These are phyloP conservation scores for Neurospora sp. DNA, from an alignment of 495 filamentous ascomycete species.

Conservation along the genomic window DNA sequence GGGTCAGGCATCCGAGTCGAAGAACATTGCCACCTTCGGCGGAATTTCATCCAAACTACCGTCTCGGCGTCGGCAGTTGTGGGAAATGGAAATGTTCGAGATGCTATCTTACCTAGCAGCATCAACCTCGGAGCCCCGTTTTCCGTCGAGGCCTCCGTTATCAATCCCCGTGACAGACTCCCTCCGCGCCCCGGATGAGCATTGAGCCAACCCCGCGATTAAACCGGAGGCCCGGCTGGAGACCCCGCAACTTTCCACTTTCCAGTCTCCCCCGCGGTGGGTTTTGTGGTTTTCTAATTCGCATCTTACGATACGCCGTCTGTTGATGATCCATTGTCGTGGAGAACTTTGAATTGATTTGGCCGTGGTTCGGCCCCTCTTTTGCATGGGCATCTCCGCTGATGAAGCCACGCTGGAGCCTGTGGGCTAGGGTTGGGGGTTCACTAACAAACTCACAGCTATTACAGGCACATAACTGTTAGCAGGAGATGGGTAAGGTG, in stretches of 20 bases:
- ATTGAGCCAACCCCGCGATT: not conserved
- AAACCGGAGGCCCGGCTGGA: not conserved
- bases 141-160: not conserved
- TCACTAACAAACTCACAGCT: not conserved
- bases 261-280: not conserved
- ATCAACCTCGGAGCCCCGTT: not conserved
- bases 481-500: not conserved
- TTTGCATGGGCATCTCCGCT: not conserved
- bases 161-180: not conserved
- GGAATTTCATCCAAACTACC: not conserved
- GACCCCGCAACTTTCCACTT: not conserved
- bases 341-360: not conserved
- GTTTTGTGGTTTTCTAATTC: not conserved
- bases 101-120: not conserved
- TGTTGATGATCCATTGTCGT: not conserved
- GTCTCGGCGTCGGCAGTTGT: not conserved
- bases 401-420: not conserved
- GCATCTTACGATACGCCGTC: not conserved
- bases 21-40: not conserved
- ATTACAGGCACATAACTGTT: not conserved
- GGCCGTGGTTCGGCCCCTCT: not conserved
- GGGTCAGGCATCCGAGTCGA: not conserved
- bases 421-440: not conserved
- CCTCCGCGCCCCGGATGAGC: not conserved
- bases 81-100: not conserved